Evolutionary conservation across 2,329 filamentous ascomycete species (phyloP), one percentile per base, ranked within the genome.

Genomic region (Ceratocystis variospora): DNA sequence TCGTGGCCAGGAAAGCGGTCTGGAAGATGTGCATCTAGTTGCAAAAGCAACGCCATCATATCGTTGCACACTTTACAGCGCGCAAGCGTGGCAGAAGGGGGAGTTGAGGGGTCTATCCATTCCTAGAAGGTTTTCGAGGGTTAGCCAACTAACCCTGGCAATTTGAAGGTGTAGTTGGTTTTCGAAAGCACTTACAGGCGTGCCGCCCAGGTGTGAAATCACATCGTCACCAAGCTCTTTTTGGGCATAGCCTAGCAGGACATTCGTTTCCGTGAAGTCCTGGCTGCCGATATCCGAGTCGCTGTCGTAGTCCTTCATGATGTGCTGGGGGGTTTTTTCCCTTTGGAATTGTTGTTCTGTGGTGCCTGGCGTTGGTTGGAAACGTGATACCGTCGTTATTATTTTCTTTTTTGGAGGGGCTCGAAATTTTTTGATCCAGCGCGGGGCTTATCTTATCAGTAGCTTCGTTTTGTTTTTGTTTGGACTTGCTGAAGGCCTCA

Each of bases 11-110:
- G 88, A 72, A 96, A 96, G 62, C 85, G 82, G 66, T 93, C 88
- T 15, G 91, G 92, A 2, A 97, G 81, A 73, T 96, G 91, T 71
- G 85, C 92, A 75, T 99, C 90, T 33, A 99, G 82, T 75, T 99
- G 91, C 61, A 99, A 82, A 2, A 99, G 83, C 10, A 97, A 81
- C 1, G 85, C 86, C 84, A 96, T 90, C 64, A 90, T 77, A 64
- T 86, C 83, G 70, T 90, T 89, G 83, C 94, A 99, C 70, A 89
- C 82, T 76, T 89, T 90, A 79, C 94, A 99, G 76, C 86, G 87
- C 25, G 89, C 90, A 8, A 96, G 81, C 0, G 86, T 79, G 28
- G 88, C 88, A 1, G 89, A 88, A 6, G 93, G 89, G 3, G 88
- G 80, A 50, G 81, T 83, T 64, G 80, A 78, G n/a, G 81, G 76